phyloP scores from a whole-genome alignment of 768 basidiomycete species.

The Clitopilus passeckerianus region DNA sequence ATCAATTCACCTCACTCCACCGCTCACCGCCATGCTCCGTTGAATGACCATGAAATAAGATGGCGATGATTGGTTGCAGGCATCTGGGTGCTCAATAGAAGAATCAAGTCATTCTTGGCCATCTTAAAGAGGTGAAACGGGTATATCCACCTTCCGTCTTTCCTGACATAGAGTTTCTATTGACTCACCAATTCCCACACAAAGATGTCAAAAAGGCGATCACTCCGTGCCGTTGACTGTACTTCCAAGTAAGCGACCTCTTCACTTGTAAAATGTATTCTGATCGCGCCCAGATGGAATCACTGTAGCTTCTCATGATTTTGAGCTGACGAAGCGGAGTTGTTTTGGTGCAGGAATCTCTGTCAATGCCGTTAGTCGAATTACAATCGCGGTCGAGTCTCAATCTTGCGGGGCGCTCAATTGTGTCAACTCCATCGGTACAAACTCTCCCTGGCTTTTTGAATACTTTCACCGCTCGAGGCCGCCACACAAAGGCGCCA shows the following conservation, averaged over 20 bases:
- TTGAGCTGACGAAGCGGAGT: not conserved
- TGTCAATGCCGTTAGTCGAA: not conserved
- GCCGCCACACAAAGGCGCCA: not conserved
- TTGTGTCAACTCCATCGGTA: no score
- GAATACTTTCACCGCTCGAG: not conserved
- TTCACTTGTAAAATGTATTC: not conserved
- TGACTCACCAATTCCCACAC: not conserved
- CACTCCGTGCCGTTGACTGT: not conserved
- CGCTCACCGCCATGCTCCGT: no score
- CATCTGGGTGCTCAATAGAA: not conserved
- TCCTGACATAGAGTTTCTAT: not conserved
- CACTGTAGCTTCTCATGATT: not conserved
- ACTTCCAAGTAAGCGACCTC: not conserved
- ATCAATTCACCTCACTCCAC: no score
- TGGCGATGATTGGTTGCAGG: not conserved
- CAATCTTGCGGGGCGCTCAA: not conserved
- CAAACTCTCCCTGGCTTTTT: not conserved
- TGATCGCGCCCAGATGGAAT: not conserved
- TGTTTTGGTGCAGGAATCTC: not conserved
- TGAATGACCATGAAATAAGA: not conserved
- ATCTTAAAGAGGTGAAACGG: no score
- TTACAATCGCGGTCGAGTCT: not conserved
- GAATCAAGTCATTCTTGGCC: no score
- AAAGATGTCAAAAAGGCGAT: not conserved
- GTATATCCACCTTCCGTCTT: not conserved